Base-by-base conservation (phyloP, 202 grass and related monocot species). In the Hordeum pubiflorum region DNA sequence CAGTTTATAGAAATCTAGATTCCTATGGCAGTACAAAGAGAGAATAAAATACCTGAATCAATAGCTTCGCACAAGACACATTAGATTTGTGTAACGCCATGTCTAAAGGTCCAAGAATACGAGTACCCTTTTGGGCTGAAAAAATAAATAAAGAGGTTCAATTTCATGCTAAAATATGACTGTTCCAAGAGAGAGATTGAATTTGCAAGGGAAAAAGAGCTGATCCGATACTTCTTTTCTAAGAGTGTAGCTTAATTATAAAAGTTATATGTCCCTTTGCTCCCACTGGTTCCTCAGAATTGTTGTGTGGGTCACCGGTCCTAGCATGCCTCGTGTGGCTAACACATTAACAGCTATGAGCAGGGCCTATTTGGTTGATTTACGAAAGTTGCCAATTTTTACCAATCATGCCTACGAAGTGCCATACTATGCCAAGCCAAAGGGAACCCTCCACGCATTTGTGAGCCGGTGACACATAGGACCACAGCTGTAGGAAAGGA, bases 1-100 rank as follows among this genome's bases (percentile, higher is more conserved):
- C 20, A 38, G 31, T 82, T 14, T 14, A 52, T 18, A 62, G n/a
- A 46, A 77, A 69, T 43, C 12, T 1, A 9, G 0, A 64, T 66
- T 36, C 17, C 32, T 5, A 70, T 9, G 6, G 27, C 31, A 61
- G 24, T 72, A 58, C 3, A 52, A 70, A 48, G 5, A 29, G 46
- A 65, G 31, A 14, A 62, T 67, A 67, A 18, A 4, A 22, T 67
- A 67, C 83, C 75, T 85, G 75, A 85, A 85, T 68, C 66, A 85
- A 79, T 29, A 85, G 66, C 58, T 85, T 85, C 22, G 55, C 58
- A 63, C 75, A 85, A 61, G 66, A 13, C 31, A 85, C 67, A 73
- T 21, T 63, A 79, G 56, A 85, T n/a, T 14, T 10, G 3, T 12
- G 50, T 22, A 85, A 32, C 7, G 83, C 75, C 31, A 72, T 17